Evolutionary conservation across 352 stramenopile species (phyloP), one percentile per base, ranked within the genome.

Genomic region (Plasmopara muralis): DNA sequence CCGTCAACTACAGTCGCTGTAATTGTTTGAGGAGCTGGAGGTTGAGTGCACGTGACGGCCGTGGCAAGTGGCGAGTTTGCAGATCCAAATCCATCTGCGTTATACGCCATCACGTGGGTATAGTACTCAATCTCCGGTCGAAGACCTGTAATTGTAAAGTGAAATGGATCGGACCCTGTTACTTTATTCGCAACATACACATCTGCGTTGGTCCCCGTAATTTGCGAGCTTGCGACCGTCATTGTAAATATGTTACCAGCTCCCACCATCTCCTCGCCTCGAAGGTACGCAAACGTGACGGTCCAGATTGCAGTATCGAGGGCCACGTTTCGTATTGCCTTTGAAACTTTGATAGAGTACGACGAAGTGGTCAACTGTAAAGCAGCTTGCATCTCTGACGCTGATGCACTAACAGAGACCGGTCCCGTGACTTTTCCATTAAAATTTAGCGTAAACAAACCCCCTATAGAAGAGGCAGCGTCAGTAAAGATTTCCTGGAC

Each of bases 231-330:
- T 15, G 76, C 53, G 12, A 49, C 43, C 1, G 87, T 65, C 45
- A 96, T 84, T 7, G 77, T 71, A 43, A 89, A 84, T 28, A 94
- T 87, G 57, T 98, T 95, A 9, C 89, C 86, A 0, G 89, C 94
- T 28, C 92, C 93, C 29, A 97, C 83, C 49, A 94, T 75, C 53
- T 96, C 85, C 63, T 97, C 89, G n/a, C 96, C 85, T 29, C 74
- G 69, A 18, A 97, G 63, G 37, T 98, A 92, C 0, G 92, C 95
- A 49, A 98, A 97, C 9, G 90, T 97, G 6, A 98, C 81, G 20
- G 87, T 90, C 93, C 93, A 98, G 20, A 88, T 69, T 0, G 77
- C 78, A 2, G 72, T 85, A 20, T 89, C 83, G n/a, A 89, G 42
- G 4, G 31, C 44, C 28, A 64, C 28, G 34, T 66, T 77, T 1